Evolutionary conservation across 2,329 filamentous ascomycete species (phyloP).

Genomic region (Aspergillus proliferans): DNA sequence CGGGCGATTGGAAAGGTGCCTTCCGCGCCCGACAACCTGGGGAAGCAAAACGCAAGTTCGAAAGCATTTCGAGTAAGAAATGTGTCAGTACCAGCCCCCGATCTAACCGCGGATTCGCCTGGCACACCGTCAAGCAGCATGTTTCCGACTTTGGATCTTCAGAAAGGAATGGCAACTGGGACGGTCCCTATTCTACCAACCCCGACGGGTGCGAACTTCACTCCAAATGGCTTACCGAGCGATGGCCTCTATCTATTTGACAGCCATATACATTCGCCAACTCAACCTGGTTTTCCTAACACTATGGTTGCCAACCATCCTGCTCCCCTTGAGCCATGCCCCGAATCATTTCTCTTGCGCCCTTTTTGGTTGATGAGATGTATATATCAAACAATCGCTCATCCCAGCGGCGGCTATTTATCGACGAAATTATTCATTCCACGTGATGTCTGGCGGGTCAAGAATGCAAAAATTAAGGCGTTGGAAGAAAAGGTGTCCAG

Average conservation of each 20-base stretch:
- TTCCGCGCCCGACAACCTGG: conserved; percentile 41
- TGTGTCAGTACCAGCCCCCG: conserved; percentile 58
- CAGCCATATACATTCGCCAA: conserved; percentile 66
- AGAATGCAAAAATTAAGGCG: conserved; percentile 84
- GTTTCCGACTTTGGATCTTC: conserved; percentile 49
- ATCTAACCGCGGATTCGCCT: conserved; percentile 61
- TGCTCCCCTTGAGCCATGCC: conserved; percentile 80
- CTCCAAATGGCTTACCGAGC: conserved; percentile 50
- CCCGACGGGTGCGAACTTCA: conserved; percentile 57
- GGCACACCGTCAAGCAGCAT: conserved; percentile 67
- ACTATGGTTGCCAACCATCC: conserved; percentile 60
- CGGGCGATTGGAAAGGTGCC: conserved; percentile 34
- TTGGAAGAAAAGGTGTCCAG: conserved; percentile 90
- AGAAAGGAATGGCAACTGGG: conserved; percentile 45
- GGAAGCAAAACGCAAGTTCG: conserved; percentile 66
- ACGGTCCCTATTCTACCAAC: conserved; percentile 60
- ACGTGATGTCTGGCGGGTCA: conserved; percentile 86
- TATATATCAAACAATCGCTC: conserved; percentile 83
- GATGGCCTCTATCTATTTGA: conserved; percentile 79
- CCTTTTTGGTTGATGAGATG: conserved; percentile 98
- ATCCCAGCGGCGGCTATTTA: conserved; percentile 85
- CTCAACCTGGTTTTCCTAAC: conserved; percentile 60
- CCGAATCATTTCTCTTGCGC: conserved; percentile 77
- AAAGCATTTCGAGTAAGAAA: conserved; percentile 69
- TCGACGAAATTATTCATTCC: conserved; percentile 90